Evolutionary conservation across 2,329 filamentous ascomycete genomes (phyloP).

Genomic region (Plectosphaerella cucumerina): DNA sequence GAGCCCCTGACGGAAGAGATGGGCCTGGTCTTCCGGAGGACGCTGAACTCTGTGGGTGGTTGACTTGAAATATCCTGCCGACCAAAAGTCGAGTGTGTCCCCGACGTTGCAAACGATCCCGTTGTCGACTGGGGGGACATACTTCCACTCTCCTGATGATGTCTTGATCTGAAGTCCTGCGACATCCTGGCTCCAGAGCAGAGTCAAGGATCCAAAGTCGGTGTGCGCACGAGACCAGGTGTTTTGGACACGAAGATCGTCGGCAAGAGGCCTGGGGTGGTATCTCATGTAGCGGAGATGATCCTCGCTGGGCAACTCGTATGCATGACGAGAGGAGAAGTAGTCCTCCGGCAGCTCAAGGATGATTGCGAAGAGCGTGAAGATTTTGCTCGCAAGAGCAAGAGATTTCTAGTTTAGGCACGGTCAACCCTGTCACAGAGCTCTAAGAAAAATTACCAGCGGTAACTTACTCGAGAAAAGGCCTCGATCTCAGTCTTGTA

Average conservation of each 20-base stretch:
- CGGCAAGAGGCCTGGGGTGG: slow-evolving; percentile 33
- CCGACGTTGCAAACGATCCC: slow-evolving; percentile 41
- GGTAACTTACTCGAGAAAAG: slow-evolving; percentile 38
- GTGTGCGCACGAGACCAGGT: slow-evolving; percentile 35
- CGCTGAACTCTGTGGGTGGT: slow-evolving; percentile 28
- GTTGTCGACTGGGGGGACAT: slow-evolving; percentile 36
- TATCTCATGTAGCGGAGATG: slow-evolving; percentile 55
- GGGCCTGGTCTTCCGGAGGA: slow-evolving; percentile 27
- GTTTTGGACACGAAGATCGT: slow-evolving; percentile 25
- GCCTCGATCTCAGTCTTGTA: slow-evolving; percentile 43
- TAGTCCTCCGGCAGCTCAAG: slow-evolving; percentile 51
- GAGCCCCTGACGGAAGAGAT: slow-evolving; percentile 24
- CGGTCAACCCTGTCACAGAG: slow-evolving; percentile 2
- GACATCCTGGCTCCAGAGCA: slow-evolving; percentile 51
- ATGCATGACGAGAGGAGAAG: slow-evolving; percentile 49
- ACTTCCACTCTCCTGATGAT: slow-evolving; percentile 34
- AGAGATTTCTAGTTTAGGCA: slow-evolving; percentile 20
- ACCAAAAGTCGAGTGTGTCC: slow-evolving; percentile 25
- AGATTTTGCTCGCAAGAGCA: slow-evolving; percentile 20
- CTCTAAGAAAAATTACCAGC: slow-evolving; percentile 10
- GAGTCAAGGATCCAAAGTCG: slow-evolving; percentile 47
- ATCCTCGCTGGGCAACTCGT: slow-evolving; percentile 45
- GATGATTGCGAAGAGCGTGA: slow-evolving; percentile 35
- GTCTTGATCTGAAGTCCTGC: slow-evolving; percentile 46
- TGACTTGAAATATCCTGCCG: slow-evolving; percentile 24